Conservation (phyloP, 2,329 filamentous ascomycete species). For the Thelonectria olida region DNA sequence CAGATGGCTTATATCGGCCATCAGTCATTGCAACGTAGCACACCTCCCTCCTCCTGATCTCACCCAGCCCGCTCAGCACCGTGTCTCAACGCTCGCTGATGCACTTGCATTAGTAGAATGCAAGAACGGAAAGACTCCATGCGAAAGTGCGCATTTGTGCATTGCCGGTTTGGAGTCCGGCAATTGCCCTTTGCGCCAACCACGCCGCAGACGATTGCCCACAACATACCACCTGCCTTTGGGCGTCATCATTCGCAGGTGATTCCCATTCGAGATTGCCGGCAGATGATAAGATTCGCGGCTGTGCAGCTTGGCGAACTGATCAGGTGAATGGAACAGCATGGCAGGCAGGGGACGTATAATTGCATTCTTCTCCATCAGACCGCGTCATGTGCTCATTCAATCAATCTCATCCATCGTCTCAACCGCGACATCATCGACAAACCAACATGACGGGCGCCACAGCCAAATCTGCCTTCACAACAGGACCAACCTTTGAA, state of each 20-base stretch:
- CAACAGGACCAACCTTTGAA: conserved; percentile 30
- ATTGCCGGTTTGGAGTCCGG: too few species aligned
- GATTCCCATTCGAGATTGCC: too few species aligned
- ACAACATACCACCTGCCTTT: too few species aligned
- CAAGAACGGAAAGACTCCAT: background rate
- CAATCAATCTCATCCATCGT: background rate
- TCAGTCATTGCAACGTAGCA: too few species aligned
- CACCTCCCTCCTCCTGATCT: background rate
- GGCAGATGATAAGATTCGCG: background rate
- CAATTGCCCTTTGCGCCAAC: too few species aligned
- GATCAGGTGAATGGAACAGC: background rate
- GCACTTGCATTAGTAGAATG: background rate
- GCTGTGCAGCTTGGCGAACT: background rate
- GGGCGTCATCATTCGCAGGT: too few species aligned
- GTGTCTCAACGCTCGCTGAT: background rate
- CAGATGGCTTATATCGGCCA: too few species aligned
- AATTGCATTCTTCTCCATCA: too few species aligned
- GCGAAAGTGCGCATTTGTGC: background rate
- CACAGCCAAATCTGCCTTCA: conserved; percentile 30
- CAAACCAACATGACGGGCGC: conserved; percentile 15
- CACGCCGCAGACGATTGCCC: too few species aligned
- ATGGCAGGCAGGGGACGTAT: too few species aligned
- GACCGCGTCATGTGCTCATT: too few species aligned
- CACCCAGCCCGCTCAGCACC: too few species aligned
- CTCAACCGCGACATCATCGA: background rate